These are phyloP conservation scores for Pouteria campechiana DNA, from an alignment of 179 eudicot species.

Conservation along the genomic window DNA sequence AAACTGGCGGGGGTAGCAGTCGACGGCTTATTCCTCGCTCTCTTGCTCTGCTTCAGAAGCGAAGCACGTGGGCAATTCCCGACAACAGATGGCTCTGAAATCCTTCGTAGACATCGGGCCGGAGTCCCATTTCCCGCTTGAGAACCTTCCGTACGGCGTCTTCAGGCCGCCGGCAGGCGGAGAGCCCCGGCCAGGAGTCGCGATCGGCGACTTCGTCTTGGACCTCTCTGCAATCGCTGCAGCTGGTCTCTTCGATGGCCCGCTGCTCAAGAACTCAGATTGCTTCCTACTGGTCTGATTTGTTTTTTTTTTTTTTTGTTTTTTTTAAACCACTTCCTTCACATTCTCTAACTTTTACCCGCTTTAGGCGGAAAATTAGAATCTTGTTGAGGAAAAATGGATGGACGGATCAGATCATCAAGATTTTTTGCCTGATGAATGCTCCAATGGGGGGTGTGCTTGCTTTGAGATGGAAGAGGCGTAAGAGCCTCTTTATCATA, in stretches of 20 bases:
- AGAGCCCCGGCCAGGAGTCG: slow-evolving; percentile 69
- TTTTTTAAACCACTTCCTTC: too few species aligned
- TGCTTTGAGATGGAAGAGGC: too few species aligned
- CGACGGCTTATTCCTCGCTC: not conserved
- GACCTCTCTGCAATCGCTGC: slow-evolving; percentile 59
- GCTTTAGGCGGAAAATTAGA: too few species aligned
- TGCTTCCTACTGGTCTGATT: slow-evolving; percentile 72
- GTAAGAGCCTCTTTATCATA: too few species aligned
- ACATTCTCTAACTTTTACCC: too few species aligned
- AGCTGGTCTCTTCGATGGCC: slow-evolving; percentile 66
- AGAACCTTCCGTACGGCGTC: slow-evolving; percentile 90
- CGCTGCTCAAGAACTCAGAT: slow-evolving; percentile 57
- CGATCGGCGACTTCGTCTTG: slow-evolving; percentile 77
- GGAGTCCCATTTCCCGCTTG: slow-evolving; percentile 80
- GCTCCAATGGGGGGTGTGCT: too few species aligned
- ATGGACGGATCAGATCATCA: too few species aligned
- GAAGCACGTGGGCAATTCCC: not conserved
- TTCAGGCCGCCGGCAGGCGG: slow-evolving; percentile 46
- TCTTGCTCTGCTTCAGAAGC: not conserved
- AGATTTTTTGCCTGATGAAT: too few species aligned
- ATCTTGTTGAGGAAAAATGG: too few species aligned
- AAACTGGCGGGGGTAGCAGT: too few species aligned
- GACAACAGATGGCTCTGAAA: slow-evolving; percentile 30
- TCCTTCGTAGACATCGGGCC: slow-evolving; percentile 63
- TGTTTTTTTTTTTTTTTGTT: not conserved